Evolutionary conservation across 2,329 filamentous ascomycete genomes (phyloP).

Genomic region (Pyricularia sp.): DNA sequence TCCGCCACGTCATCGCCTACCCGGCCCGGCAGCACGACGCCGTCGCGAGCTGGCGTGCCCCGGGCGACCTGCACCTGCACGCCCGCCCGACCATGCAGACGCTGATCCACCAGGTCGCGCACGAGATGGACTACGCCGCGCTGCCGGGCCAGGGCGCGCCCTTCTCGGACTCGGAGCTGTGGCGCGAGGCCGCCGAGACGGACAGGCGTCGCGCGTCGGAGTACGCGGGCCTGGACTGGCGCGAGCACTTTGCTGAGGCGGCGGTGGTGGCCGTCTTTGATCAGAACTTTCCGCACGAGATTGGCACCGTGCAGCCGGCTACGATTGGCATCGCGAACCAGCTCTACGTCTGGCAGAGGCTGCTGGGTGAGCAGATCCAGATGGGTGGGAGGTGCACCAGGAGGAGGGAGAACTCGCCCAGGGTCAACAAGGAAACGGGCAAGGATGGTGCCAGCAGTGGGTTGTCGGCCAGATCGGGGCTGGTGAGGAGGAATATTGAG

Average conservation of each 20-base stretch:
- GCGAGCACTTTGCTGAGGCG: conserved; percentile 18
- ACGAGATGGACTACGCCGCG: conserved; percentile 11
- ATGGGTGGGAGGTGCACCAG: conserved; percentile 11
- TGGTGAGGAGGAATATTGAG: too few species aligned
- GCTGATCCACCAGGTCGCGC: conserved; percentile 11
- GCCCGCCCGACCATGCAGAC: conserved; percentile 6
- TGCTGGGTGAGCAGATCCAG: conserved; percentile 10
- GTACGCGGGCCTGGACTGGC: conserved; percentile 13
- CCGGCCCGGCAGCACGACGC: conserved; percentile 1
- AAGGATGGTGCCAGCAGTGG: too few species aligned
- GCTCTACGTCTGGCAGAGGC: conserved; percentile 13
- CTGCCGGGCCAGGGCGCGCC: conserved; percentile 9
- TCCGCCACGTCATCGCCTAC: conserved; percentile 12
- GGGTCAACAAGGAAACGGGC: neutral
- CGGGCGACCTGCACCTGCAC: conserved; percentile 9
- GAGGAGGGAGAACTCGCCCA: neutral
- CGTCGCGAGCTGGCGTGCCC: conserved; percentile 6
- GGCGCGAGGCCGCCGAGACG: conserved; percentile 13
- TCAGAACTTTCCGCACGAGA: conserved; percentile 16
- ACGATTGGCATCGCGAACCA: conserved; percentile 15
- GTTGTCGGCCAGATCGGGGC: too few species aligned
- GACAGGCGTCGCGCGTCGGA: conserved; percentile 11
- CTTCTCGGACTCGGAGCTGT: conserved; percentile 11
- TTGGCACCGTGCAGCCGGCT: conserved; percentile 14
- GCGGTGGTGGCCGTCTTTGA: conserved; percentile 16